A percentile compares a stretch with the other conserved stretches of the same genome.
Conservation (phyloP, 176 grass and related monocot species). For the Eleusine indica region DNA sequence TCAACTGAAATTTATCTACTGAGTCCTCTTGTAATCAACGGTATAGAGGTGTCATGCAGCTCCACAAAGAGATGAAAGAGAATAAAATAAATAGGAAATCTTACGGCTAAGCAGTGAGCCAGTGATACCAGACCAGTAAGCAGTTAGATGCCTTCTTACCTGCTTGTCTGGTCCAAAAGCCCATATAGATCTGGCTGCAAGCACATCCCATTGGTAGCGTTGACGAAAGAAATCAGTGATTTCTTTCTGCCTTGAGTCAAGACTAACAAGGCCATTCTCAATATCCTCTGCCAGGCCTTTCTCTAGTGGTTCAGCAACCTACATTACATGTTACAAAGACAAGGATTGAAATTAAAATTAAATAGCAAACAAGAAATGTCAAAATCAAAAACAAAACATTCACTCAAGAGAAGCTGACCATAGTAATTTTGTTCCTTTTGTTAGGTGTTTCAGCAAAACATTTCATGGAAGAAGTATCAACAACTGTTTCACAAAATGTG, state of each 20-base stretch:
- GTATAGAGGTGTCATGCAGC: not conserved
- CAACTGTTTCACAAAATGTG: constrained; percentile 96
- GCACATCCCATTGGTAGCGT: constrained; percentile 97
- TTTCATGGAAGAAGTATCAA: constrained; percentile 98
- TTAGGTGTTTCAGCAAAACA: constrained; percentile 99
- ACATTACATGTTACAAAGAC: constrained; percentile 36
- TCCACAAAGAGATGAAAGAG: constrained; percentile 20
- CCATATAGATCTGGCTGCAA: constrained; percentile 96
- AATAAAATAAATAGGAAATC: not conserved
- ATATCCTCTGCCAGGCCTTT: constrained; percentile 97
- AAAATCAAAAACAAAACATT: constrained; percentile 19
- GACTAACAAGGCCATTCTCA: constrained; percentile 88
- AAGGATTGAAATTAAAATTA: constrained; percentile 24
- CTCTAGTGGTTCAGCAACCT: constrained; percentile 93
- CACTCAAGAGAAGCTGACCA: constrained; percentile 50
- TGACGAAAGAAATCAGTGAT: constrained; percentile 97
- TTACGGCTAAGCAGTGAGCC: not conserved
- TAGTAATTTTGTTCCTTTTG: constrained; percentile 99
- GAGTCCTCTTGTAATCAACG: not conserved
- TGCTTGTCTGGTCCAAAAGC: constrained; percentile 97
- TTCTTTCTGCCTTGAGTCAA: constrained; percentile 93
- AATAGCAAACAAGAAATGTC: constrained; percentile 15
- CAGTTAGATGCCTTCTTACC: constrained; percentile 43
- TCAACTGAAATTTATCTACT: not conserved
- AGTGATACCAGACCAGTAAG: constrained; percentile 4